Base-by-base conservation (phyloP, 441 rosid genomes). In the Arabidopsis lyrata region DNA sequence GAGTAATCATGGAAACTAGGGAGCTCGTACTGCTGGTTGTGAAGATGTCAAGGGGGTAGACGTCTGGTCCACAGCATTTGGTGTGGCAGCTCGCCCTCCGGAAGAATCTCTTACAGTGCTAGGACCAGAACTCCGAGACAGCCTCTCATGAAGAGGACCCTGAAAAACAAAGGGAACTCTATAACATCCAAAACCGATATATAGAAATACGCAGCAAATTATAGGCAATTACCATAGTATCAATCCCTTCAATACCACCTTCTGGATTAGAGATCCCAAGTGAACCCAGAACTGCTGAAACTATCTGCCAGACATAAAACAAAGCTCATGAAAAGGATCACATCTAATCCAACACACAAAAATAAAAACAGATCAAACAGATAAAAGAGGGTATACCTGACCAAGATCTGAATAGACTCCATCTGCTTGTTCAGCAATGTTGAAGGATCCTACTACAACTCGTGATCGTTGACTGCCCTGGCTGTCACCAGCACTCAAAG, bases 271-370 rank as follows among this genome's bases (percentile, higher is more conserved):
- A 60, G 31, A 77, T 67, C 20, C 83, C 83, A 77, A 77, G 75
- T 38, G 83, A 81, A 29, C 81, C 78, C 4, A 81, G 77, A 66
- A 81, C 79, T 68, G 80, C 80, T 68, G 82, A 78, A 18, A 81
- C 72, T 72, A 81, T 68, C 82, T 76, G 73, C 65, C 41, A 66
- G 20, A 52, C 15, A 66, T 35, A 15, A 66, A 39, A 50, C 31
- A 52, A 31, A 53, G 31, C 58, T 58, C 63, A 67, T 65, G 34
- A 71, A 72, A 65, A 50, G 16, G 68, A 62, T 63, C 54, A 56
- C 45, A 47, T 16, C 27, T 65, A 50, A 70, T 59, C 50, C 53
- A 38, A 57, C 35, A 48, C 44, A 63, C 18, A 67, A 5, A 45
- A 38, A 18, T 5, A 8, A 12, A 76, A 45, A 47, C 22, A 41